phyloP scores from a whole-genome alignment of 805 yeast species.

The Brettanomyces nanus region DNA sequence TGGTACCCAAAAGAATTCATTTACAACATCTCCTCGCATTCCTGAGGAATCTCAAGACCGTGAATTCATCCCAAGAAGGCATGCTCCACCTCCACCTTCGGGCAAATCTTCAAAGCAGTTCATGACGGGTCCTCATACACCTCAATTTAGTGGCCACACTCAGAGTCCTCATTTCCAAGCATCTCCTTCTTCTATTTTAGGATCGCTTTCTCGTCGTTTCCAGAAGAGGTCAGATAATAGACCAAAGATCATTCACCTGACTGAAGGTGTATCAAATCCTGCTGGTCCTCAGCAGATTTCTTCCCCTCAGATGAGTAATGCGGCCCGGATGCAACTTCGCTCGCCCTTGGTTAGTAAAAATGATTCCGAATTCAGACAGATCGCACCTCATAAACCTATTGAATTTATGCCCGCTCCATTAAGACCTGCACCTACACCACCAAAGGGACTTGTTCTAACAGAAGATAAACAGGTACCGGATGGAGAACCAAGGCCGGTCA shows the following conservation, averaged over 20 bases:
- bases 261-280: slow-evolving; percentile 18
- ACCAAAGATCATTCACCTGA: slow-evolving; percentile 17
- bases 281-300: slow-evolving; percentile 13
- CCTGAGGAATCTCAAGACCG: slow-evolving; percentile 8
- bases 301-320: slow-evolving; percentile 8
- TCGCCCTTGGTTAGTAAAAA: background rate
- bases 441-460: slow-evolving; percentile 9
- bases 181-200: slow-evolving; percentile 15
- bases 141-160: background rate
- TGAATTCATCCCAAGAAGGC: slow-evolving; percentile 27
- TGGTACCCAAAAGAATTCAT: background rate
- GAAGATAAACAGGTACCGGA: no score
- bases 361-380: background rate
- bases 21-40: background rate
- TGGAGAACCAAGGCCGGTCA: slow-evolving; percentile 1
- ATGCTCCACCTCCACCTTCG: slow-evolving; percentile 29
- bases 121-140: background rate
- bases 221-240: slow-evolving; percentile 10
- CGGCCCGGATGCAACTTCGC: slow-evolving; percentile 1
- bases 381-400: background rate
- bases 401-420: background rate
- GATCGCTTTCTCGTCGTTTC: slow-evolving; percentile 22
- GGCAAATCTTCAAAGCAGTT: background rate
- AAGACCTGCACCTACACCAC: slow-evolving; percentile 6
- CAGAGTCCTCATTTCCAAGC: background rate